Evolutionary conservation across 2,329 filamentous ascomycete genomes (phyloP), one percentile per base, ranked within the genome.

Genomic region (Botrytis galanthina): DNA sequence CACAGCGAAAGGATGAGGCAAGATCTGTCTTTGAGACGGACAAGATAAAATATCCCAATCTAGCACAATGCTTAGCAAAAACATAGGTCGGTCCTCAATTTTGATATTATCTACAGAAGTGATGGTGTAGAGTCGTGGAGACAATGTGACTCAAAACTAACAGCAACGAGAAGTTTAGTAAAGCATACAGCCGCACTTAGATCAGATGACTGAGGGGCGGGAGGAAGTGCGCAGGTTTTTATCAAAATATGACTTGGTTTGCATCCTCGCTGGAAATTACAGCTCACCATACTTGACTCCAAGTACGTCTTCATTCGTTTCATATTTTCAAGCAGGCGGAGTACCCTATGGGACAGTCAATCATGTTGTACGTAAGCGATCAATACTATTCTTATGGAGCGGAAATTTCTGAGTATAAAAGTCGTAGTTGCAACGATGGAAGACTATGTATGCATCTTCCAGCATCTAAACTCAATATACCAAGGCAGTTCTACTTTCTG

Each of bases 251-350:
- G 4, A 54, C 1, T 4, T 54, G 26, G 3, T 7, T n/a, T 54
- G 12, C 5, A 16, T 12, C 48, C n/a, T 54, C 10, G 26, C 48
- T 54, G 12, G 5, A 14, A 54, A n/a, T 0, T 54, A 16, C 4
- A 54, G 26, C 48, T 16, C 12, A 0, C 2, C 48, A 54, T 54
- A 16, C 1, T 16, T 54, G 12, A n/a, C 48, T n/a, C 48, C 48
- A 54, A 54, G 5, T n/a, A 7, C n/a, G 12, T n/a, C 1, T n/a
- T 16, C 1, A n/a, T 1, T 7, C 2, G 6, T 4, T n/a, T 16
- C 5, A n/a, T 7, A 5, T 7, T 54, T 1, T 16, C 26, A 54
- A n/a, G 26, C 12, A 54, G 3, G 12, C 4, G 5, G 26, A n/a
- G 14, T 16, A 5, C 14, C 35, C 35, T 37, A 37, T 10, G 37